phyloP scores from a whole-genome alignment of 345 rosid genomes.

The Firmiana major region DNA sequence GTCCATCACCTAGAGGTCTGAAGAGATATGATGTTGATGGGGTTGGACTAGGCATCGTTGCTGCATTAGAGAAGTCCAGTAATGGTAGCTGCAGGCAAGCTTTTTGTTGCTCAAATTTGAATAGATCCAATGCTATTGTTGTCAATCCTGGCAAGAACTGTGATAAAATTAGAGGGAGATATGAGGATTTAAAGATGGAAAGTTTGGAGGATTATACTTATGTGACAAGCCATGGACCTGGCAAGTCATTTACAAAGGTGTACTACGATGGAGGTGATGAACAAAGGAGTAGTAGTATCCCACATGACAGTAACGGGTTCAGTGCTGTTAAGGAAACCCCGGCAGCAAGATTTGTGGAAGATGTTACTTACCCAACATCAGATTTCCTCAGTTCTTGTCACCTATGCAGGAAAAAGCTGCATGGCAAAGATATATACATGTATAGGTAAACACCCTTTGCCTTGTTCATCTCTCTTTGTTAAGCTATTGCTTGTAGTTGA shows the following conservation, averaged over 20 bases:
- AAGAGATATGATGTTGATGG: constrained; percentile 52
- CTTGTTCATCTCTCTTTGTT: neutral
- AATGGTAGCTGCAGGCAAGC: constrained; percentile 20
- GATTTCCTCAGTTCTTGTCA: constrained; percentile 62
- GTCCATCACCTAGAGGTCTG: constrained; percentile 56
- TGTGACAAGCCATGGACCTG: constrained; percentile 52
- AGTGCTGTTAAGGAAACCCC: constrained; percentile 20
- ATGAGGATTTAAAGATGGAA: constrained; percentile 36
- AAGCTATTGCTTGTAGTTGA: too few relatives aligned
- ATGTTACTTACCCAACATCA: constrained; percentile 37
- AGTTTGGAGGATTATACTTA: constrained; percentile 60
- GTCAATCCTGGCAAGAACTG: constrained; percentile 24
- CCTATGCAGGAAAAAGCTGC: constrained; percentile 64
- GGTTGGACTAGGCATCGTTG: constrained; percentile 78
- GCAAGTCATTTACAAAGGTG: constrained; percentile 48
- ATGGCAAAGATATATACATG: constrained; percentile 73
- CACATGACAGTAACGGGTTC: constrained; percentile 4
- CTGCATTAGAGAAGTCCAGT: constrained; percentile 58
- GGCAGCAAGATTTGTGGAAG: constrained; percentile 23
- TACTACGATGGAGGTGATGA: constrained; percentile 44
- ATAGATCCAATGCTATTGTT: constrained; percentile 36
- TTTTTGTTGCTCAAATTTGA: constrained; percentile 23
- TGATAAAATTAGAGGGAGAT: neutral
- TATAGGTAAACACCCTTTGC: constrained; percentile 56
- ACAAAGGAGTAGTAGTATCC: neutral